phyloP scores from a whole-genome alignment of 2,329 filamentous ascomycete species.

The Claviceps pazoutovae region DNA sequence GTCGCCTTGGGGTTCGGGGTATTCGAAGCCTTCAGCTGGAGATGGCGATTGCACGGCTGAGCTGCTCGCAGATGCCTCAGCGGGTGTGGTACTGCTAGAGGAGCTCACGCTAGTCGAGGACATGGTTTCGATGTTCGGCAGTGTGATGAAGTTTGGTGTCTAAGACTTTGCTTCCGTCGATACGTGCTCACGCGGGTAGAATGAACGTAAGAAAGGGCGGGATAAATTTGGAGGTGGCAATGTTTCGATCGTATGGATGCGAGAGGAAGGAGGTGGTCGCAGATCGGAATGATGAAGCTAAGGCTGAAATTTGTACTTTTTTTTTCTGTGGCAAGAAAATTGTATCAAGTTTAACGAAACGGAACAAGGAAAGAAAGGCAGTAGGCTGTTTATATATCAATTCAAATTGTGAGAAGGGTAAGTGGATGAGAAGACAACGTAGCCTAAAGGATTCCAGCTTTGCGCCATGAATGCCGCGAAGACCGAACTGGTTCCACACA shows the following conservation, averaged over 20 bases:
- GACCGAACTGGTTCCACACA: constrained; percentile 1
- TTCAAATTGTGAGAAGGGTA: neutral
- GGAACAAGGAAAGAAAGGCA: neutral
- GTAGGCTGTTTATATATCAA: neutral
- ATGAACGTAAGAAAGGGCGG: too few relatives aligned
- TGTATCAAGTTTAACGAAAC: too few relatives aligned
- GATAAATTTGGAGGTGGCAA: too few relatives aligned
- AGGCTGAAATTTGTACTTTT: too few relatives aligned
- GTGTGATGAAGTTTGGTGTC: neutral
- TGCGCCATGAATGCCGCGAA: neutral
- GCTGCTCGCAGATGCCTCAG: neutral
- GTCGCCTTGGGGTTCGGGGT: constrained; percentile 26
- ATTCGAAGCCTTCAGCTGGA: constrained; percentile 18
- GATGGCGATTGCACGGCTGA: constrained; percentile 15
- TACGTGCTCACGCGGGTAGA: too few relatives aligned
- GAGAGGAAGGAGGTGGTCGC: neutral
- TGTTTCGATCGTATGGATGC: neutral
- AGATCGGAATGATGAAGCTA: too few relatives aligned
- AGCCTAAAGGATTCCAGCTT: neutral
- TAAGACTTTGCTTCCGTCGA: neutral
- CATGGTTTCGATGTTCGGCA: neutral
- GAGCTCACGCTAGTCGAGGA: neutral
- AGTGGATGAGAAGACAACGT: neutral
- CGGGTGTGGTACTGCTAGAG: neutral
- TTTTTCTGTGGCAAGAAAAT: too few relatives aligned